These are phyloP conservation scores for Globisporangium camurandrum DNA, from an alignment of 352 stramenopile genomes.

Conservation along the genomic window DNA sequence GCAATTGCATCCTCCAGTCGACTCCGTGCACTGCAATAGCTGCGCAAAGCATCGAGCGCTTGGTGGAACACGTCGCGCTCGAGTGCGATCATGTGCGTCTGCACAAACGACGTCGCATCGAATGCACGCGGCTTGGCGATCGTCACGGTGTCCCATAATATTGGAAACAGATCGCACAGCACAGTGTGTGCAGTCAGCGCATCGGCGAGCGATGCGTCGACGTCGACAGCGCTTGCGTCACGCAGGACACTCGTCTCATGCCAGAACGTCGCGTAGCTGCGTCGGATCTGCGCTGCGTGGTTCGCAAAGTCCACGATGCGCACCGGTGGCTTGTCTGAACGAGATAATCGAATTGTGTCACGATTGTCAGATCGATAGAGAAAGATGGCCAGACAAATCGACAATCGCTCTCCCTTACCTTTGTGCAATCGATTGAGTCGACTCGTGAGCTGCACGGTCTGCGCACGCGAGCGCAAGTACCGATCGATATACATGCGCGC, in stretches of 20 bases:
- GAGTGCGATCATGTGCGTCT: constrained; percentile 22
- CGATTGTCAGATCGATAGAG: too few relatives aligned
- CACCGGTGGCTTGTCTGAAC: constrained; percentile 30
- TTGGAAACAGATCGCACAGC: constrained; percentile 35
- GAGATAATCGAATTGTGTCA: too few relatives aligned
- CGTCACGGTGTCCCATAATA: constrained; percentile 12
- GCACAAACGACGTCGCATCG: constrained; percentile 16
- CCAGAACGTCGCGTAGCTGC: constrained; percentile 46
- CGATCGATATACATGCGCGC: constrained; percentile 82
- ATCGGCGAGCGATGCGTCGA: constrained; percentile 21
- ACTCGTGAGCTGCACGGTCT: constrained; percentile 77
- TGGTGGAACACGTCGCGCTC: constrained; percentile 55
- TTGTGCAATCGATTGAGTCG: constrained; percentile 69
- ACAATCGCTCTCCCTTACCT: constrained; percentile 6
- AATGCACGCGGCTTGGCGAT: not conserved
- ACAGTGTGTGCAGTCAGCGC: constrained; percentile 25
- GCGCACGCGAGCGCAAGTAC: constrained; percentile 47
- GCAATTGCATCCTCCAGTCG: too few relatives aligned
- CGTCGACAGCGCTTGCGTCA: constrained; percentile 19
- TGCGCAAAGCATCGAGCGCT: constrained; percentile 35
- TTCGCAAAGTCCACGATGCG: constrained; percentile 71
- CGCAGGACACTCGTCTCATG: constrained; percentile 19
- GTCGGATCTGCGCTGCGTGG: constrained; percentile 57
- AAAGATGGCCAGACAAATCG: not conserved
- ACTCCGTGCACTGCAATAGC: constrained; percentile 19